Percentiles rank a stretch among this genome's conserved stretches.
Conservation (phyloP, 1,284 basidiomycete genomes). For the Termitomyces sp. region DNA sequence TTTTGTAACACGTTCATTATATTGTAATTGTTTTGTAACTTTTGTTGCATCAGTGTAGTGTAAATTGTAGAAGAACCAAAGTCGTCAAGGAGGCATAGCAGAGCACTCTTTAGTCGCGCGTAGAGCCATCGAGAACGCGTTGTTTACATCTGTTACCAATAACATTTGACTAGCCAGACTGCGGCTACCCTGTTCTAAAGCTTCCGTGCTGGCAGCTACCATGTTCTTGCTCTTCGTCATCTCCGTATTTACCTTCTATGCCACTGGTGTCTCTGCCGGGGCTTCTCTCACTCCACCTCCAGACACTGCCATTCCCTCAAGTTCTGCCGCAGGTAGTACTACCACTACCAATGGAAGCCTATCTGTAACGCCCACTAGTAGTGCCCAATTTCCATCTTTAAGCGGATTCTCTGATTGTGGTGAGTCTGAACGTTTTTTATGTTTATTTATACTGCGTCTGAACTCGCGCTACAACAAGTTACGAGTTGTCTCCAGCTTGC, state of each 20-base stretch:
- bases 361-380: constrained; percentile 17
- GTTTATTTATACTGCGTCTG: not conserved
- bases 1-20: no score
- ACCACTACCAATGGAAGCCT: constrained; percentile 7
- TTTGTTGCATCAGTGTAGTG: no score
- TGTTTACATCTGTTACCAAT: not conserved
- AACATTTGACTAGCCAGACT: no score
- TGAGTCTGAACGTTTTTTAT: not conserved
- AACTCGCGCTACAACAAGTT: constrained; percentile 20
- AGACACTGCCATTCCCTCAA: constrained; percentile 6
- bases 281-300: constrained; percentile 16
- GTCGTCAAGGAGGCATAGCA: no score
- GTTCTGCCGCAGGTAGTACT: constrained; percentile 2
- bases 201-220: not conserved
- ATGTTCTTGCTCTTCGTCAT: not conserved
- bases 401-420: constrained; percentile 18
- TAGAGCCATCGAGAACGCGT: not conserved
- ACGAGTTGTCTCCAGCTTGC: constrained; percentile 30
- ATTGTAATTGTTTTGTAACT: no score
- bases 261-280: constrained; percentile 1
- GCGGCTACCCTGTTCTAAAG: not conserved
- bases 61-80: no score
- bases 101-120: no score
- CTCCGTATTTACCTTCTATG: not conserved
- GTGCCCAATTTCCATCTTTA: constrained; percentile 18